Conservation (phyloP, 495 filamentous ascomycete species). For the Penicillium tannophilum region DNA sequence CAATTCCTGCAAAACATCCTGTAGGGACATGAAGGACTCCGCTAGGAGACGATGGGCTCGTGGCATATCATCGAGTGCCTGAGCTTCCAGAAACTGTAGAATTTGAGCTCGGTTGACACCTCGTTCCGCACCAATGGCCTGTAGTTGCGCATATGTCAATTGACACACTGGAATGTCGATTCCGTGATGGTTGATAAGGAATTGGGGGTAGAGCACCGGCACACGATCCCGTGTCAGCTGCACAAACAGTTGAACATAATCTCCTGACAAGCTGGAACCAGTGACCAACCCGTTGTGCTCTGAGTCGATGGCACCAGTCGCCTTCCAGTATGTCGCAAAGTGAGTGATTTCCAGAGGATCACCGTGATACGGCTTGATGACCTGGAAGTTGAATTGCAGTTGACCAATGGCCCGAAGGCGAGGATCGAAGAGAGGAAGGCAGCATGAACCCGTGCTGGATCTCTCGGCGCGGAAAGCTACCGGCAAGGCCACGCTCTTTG, state of each 20-base stretch:
- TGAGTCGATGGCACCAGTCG: constrained; percentile 84
- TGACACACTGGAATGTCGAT: constrained; percentile 78
- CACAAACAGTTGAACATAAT: constrained; percentile 88
- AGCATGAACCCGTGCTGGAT: constrained; percentile 78
- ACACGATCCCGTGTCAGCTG: constrained; percentile 86
- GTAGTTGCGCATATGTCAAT: constrained; percentile 74
- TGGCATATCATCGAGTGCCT: constrained; percentile 57
- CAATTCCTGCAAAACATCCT: constrained; percentile 71
- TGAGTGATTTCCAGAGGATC: constrained; percentile 93
- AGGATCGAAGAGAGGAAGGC: constrained; percentile 88
- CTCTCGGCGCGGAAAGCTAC: constrained; percentile 73
- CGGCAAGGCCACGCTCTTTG: constrained; percentile 88
- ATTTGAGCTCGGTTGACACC: constrained; percentile 39
- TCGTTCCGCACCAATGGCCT: constrained; percentile 59
- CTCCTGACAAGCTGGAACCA: constrained; percentile 89
- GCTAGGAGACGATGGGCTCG: constrained; percentile 69
- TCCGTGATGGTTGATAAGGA: constrained; percentile 76
- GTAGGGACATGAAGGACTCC: constrained; percentile 71
- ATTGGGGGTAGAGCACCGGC: constrained; percentile 82
- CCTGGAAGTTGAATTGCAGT: constrained; percentile 89
- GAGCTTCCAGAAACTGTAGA: constrained; percentile 47
- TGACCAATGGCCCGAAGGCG: constrained; percentile 92
- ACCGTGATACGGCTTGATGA: constrained; percentile 96
- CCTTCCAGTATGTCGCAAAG: constrained; percentile 99
- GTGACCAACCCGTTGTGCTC: constrained; percentile 86